phyloP scores from a whole-genome alignment of 768 basidiomycete species.

The Lactifluus hygrophoroides region DNA sequence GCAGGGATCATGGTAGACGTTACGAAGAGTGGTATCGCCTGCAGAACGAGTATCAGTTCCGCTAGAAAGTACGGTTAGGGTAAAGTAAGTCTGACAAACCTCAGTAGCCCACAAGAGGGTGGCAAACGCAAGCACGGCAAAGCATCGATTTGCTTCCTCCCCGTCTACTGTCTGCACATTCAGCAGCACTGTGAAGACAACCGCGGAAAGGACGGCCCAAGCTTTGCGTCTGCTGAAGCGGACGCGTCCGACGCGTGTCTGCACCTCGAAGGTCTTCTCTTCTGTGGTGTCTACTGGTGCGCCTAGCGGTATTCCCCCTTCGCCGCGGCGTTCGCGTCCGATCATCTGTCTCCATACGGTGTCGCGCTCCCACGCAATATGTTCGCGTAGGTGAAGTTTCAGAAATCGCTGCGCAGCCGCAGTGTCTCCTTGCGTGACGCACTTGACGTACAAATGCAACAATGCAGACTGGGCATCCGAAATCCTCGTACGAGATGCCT shows the following conservation, averaged over 20 bases:
- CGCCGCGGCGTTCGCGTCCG: conserved; percentile 66
- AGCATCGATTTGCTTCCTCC: conserved; percentile 75
- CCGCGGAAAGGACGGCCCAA: conserved; percentile 47
- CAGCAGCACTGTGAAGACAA: conserved; percentile 52
- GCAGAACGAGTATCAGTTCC: neutral
- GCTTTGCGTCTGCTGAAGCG: conserved; percentile 56
- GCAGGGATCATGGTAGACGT: conserved; percentile 88
- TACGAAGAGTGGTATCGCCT: conserved; percentile 98
- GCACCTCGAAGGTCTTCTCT: conserved; percentile 40
- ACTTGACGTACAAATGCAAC: conserved; percentile 71
- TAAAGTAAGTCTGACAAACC: conserved; percentile 36
- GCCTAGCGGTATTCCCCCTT: conserved; percentile 24
- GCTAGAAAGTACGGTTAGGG: neutral
- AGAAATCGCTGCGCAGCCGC: conserved; percentile 71
- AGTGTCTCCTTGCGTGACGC: conserved; percentile 68
- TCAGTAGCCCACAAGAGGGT: conserved; percentile 96
- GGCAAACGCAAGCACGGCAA: conserved; percentile 82
- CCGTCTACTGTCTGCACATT: conserved; percentile 51
- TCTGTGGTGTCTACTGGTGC: conserved; percentile 29
- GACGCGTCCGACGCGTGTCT: conserved; percentile 60
- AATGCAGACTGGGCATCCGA: conserved; percentile 50
- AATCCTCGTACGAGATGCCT: conserved; percentile 51
- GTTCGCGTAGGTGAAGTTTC: conserved; percentile 79
- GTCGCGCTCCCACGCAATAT: conserved; percentile 95
- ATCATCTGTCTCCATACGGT: conserved; percentile 98